Base-by-base conservation (phyloP, 2,329 filamentous ascomycete genomes). In the Fusarium coffeatum region DNA sequence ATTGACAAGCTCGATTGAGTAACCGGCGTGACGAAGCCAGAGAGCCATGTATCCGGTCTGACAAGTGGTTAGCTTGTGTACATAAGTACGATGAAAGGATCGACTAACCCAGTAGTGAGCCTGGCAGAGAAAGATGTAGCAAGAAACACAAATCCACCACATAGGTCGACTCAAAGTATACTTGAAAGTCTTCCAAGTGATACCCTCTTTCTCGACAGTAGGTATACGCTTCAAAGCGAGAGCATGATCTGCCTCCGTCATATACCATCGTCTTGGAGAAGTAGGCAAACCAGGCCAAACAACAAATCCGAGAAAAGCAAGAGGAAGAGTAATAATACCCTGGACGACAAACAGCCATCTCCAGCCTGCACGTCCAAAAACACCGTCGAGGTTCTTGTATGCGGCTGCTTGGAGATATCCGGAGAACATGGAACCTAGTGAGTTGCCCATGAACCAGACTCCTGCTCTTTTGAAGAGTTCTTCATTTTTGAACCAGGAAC, bases 381-480 rank as follows among this genome's bases (percentile, higher is more conserved):
- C 55, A 7, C 59, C 59, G 0, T 53, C 48, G 2, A 61, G 59
- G 0, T 61, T 61, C 6, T 20, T 25, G 16, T 61, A 60, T 15
- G 59, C 59, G 0, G 59, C 59, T 4, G 59, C 59, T 2, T 61
- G 55, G 4, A 61, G 59, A 1, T 60, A 61, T 0, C 59, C 59
- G 1, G 59, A 61, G 23, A 61, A 61, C 59, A 61, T 61, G 2
- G 59, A 61, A 0, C 59, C 59, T 0, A 61, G 16, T 0, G 59
- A 60, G 2, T 61, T 61, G 1, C 59, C 59, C 59, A 61, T 61
- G 23, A 61, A 61, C 55, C 59, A 61, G 0, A 61, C 59, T 0
- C 59, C 59, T 2, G 59, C 55, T 60, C 59, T 11, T 5, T 61
- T 61, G 11, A 61, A 61, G 0, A 61, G 59, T 5, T 61, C 59